Percentiles rank a stretch among this genome's conserved stretches.
phyloP scores from a whole-genome alignment of 2,329 filamentous ascomycete species.

The Penicillium sp. region DNA sequence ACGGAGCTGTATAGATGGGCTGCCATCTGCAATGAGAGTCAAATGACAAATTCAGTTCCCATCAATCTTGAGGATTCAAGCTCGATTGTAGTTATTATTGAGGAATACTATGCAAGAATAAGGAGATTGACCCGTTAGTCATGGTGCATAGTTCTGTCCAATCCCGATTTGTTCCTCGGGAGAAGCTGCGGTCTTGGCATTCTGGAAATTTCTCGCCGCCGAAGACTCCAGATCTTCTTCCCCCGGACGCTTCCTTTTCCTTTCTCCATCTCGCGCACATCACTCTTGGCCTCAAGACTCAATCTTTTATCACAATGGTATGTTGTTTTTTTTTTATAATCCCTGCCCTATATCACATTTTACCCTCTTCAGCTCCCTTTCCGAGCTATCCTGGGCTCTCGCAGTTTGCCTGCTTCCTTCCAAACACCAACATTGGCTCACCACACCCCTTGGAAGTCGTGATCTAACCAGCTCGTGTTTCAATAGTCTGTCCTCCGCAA shows the following conservation, averaged over 20 bases:
- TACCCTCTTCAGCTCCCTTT: too few relatives aligned
- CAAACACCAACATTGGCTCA: neutral
- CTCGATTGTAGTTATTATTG: too few relatives aligned
- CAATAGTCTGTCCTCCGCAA: conserved; percentile 67
- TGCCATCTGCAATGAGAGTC: too few relatives aligned
- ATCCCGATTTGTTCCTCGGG: conserved; percentile 28
- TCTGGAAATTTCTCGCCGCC: conserved; percentile 44
- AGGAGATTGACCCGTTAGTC: neutral
- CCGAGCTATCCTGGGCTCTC: neutral
- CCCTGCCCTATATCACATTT: too few relatives aligned
- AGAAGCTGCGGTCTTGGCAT: conserved; percentile 39
- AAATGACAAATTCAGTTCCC: too few relatives aligned
- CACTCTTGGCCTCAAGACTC: conserved; percentile 19
- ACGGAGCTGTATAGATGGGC: conserved; percentile 1
- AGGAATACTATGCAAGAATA: too few relatives aligned
- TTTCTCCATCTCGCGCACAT: conserved; percentile 29
- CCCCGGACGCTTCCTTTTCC: conserved; percentile 28
- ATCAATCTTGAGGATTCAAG: too few relatives aligned
- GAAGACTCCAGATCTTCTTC: conserved; percentile 31
- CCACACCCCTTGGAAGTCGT: neutral
- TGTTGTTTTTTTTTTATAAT: conserved; percentile 1
- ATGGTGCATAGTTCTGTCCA: neutral
- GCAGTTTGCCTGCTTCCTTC: neutral
- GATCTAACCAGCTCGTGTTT: conserved; percentile 5
- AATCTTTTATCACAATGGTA: conserved; percentile 21